Evolutionary conservation across 2,329 filamentous ascomycete genomes (phyloP).

Genomic region (Paecilomyces sp.): DNA sequence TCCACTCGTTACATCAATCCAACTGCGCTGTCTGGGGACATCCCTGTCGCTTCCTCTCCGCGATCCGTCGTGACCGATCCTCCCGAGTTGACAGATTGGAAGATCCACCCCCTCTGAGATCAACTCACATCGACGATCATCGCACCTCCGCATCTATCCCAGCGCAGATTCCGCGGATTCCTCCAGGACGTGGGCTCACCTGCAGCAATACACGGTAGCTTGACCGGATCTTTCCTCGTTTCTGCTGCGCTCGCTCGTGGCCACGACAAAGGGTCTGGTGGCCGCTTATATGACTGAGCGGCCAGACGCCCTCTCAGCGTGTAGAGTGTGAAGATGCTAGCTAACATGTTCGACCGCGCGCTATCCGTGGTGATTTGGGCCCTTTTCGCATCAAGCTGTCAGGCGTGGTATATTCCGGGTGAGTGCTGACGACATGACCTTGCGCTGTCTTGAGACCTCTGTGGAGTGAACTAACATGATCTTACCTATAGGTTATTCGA

Average conservation of each 20-base stretch:
- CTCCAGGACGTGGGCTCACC: neutral
- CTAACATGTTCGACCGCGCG: constrained; percentile 11
- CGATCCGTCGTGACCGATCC: neutral
- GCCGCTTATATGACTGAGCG: neutral
- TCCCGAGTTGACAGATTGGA: neutral
- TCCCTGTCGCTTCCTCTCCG: neutral
- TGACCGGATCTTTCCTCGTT: neutral
- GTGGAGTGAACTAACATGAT: constrained; percentile 14
- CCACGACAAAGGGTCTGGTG: neutral
- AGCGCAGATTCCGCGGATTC: neutral
- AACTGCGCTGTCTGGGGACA: neutral
- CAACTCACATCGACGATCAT: neutral
- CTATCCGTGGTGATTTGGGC: constrained; percentile 18
- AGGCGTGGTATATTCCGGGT: constrained; percentile 85
- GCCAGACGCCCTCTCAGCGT: neutral
- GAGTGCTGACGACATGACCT: constrained; percentile 23
- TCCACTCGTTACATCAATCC: constrained; percentile 18
- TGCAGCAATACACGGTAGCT: neutral
- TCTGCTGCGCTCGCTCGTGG: neutral
- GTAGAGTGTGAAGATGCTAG: constrained; percentile 12
- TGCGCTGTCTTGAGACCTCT: neutral
- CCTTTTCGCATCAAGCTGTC: constrained; percentile 41
- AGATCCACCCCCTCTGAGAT: neutral
- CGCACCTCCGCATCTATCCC: neutral
- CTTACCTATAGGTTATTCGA: constrained; percentile 64